phyloP scores from a whole-genome alignment of 1,284 basidiomycete species.

The Takashimella koratensis region DNA sequence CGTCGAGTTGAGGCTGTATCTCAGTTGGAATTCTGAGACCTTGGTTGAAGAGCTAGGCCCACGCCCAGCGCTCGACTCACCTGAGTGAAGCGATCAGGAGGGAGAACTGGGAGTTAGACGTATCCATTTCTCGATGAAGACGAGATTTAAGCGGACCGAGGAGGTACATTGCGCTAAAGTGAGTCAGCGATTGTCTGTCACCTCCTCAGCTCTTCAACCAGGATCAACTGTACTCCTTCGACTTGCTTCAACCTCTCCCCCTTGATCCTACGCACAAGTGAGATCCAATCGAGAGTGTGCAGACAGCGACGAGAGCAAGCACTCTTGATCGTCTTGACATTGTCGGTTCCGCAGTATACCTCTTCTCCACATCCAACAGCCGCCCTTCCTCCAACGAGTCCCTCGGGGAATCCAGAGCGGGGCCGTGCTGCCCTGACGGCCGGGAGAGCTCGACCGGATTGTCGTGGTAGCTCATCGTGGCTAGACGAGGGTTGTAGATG shows the following conservation, averaged over 20 bases:
- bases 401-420: constrained; percentile 10
- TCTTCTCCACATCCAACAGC: constrained; percentile 1
- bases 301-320: constrained; percentile 64
- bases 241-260: too few species aligned
- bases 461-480: neutral
- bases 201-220: constrained; percentile 1
- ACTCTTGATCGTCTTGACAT: constrained; percentile 8
- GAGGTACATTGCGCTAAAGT: constrained; percentile 61
- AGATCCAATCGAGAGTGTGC: constrained; percentile 67
- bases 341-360: neutral
- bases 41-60: too few species aligned
- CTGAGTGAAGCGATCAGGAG: constrained; percentile 65
- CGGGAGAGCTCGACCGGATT: neutral
- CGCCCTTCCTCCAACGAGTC: constrained; percentile 5
- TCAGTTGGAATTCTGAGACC: neutral
- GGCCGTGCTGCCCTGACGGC: constrained; percentile 10
- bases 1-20: constrained; percentile 63
- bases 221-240: neutral
- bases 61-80: too few species aligned
- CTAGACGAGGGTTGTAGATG: neutral
- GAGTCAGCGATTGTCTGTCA: constrained; percentile 6
- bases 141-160: constrained; percentile 71
- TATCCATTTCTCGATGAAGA: constrained; percentile 66
- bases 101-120: constrained; percentile 70
- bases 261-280: constrained; percentile 71